These are phyloP conservation scores for Strobilomyces echinocephalus DNA, from an alignment of 768 basidiomycete species.

Conservation along the genomic window DNA sequence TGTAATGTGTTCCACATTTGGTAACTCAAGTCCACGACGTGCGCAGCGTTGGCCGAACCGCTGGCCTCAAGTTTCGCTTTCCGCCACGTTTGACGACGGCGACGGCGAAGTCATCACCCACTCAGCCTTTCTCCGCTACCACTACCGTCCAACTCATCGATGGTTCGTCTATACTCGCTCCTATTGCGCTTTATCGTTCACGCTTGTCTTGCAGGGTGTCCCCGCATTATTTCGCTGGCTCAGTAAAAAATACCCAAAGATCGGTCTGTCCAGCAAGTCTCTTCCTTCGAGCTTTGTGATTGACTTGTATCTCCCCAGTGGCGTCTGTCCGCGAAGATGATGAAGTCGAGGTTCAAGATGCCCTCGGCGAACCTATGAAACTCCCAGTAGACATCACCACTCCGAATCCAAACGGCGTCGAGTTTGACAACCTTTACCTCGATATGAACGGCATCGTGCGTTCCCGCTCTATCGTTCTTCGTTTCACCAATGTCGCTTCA, in stretches of 20 bases:
- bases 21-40: not conserved
- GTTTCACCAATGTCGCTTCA: slow-evolving; percentile 23
- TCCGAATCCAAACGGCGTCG: slow-evolving; percentile 91
- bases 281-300: not conserved
- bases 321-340: slow-evolving; percentile 82
- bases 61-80: not conserved
- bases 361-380: slow-evolving; percentile 59
- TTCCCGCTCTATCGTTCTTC: not conserved
- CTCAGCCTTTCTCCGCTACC: not conserved
- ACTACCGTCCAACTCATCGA: not conserved
- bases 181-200: not conserved
- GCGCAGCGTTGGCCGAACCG: not conserved
- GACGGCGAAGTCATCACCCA: slow-evolving; percentile 5
- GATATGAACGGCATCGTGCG: slow-evolving; percentile 99
- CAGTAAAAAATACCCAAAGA: slow-evolving; percentile 98
- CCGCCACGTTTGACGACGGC: not conserved
- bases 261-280: slow-evolving; percentile 49
- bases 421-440: slow-evolving; percentile 95
- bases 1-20: slow-evolving; percentile 12
- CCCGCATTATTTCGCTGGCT: slow-evolving; percentile 98
- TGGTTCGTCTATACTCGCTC: slow-evolving; percentile 14
- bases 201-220: slow-evolving; percentile 66
- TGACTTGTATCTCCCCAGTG: slow-evolving; percentile 39
- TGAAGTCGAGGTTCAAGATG: slow-evolving; percentile 61
- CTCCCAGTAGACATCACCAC: slow-evolving; percentile 75